phyloP scores from a whole-genome alignment of 768 basidiomycete species.

The Russula sp. region DNA sequence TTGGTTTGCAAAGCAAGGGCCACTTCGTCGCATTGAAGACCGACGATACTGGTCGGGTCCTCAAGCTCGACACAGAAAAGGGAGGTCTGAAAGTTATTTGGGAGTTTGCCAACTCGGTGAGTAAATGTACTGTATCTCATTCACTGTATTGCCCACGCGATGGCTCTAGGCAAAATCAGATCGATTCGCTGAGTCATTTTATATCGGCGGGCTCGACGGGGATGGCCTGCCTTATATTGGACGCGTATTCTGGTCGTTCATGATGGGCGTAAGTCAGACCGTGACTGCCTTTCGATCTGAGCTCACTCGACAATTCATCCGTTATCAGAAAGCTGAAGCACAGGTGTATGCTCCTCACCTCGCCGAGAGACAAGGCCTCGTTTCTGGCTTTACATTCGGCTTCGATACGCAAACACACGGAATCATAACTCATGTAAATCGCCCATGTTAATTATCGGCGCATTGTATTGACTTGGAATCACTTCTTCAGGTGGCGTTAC shows the following conservation, averaged over 20 bases:
- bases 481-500: constrained; percentile 44
- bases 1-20: constrained; percentile 52
- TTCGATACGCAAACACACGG: constrained; percentile 67
- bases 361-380: constrained; percentile 40
- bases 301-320: constrained; percentile 6
- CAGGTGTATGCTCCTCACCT: constrained; percentile 50
- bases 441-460: not conserved
- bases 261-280: constrained; percentile 40
- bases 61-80: constrained; percentile 45
- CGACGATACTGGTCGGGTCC: constrained; percentile 51
- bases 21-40: constrained; percentile 52
- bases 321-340: constrained; percentile 44
- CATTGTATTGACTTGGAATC: not conserved
- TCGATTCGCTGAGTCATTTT: constrained; percentile 45
- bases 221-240: constrained; percentile 50
- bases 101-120: constrained; percentile 53
- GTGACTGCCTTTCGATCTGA: not conserved
- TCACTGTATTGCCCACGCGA: not conserved
- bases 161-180: constrained; percentile 36
- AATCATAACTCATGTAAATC: constrained; percentile 56
- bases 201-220: constrained; percentile 48
- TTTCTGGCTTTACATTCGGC: constrained; percentile 50
- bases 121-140: constrained; percentile 16
- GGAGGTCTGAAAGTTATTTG: constrained; percentile 38
- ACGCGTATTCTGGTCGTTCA: constrained; percentile 63